Evolutionary conservation across 768 basidiomycete genomes (phyloP).

Genomic region (Termitomyces sp.): DNA sequence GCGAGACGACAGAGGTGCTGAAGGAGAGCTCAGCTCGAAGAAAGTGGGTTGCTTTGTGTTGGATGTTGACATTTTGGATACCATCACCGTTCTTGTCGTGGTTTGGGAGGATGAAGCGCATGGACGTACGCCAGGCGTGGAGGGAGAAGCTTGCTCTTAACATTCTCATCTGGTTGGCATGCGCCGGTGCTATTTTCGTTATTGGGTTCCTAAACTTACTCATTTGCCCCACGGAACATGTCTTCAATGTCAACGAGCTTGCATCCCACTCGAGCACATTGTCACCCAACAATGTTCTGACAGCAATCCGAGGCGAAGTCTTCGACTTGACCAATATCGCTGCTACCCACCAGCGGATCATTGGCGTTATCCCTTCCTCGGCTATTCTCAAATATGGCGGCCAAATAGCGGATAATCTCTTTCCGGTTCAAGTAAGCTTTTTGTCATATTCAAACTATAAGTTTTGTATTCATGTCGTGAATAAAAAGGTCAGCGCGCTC

Average conservation of each 20-base stretch:
- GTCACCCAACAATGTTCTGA: slow-evolving; percentile 74
- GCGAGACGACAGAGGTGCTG: slow-evolving; percentile 85
- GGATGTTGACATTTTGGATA: slow-evolving; percentile 91
- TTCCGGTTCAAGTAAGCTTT: slow-evolving; percentile 85
- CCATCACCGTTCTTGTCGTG: slow-evolving; percentile 68
- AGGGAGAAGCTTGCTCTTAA: slow-evolving; percentile 95
- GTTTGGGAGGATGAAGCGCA: slow-evolving; percentile 89
- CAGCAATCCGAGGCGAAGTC: slow-evolving; percentile 89
- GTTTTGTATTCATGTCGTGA: slow-evolving; percentile 6
- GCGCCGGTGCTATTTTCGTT: slow-evolving; percentile 86
- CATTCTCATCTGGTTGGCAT: slow-evolving; percentile 93
- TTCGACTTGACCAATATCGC: slow-evolving; percentile 81
- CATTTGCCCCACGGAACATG: slow-evolving; percentile 94
- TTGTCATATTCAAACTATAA: not conserved
- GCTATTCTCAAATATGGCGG: slow-evolving; percentile 85
- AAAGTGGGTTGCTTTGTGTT: slow-evolving; percentile 85
- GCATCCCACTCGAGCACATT: slow-evolving; percentile 61
- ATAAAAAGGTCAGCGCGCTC: slow-evolving; percentile 78
- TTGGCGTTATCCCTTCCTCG: slow-evolving; percentile 75
- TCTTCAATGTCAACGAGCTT: slow-evolving; percentile 80
- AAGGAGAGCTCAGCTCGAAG: slow-evolving; percentile 80
- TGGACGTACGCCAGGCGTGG: slow-evolving; percentile 96
- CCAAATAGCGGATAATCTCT: slow-evolving; percentile 65
- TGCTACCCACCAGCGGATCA: slow-evolving; percentile 60
- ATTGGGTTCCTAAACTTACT: slow-evolving; percentile 84